phyloP scores from a whole-genome alignment of 2,329 filamentous ascomycete genomes.

The Fusarium praegraminearum region DNA sequence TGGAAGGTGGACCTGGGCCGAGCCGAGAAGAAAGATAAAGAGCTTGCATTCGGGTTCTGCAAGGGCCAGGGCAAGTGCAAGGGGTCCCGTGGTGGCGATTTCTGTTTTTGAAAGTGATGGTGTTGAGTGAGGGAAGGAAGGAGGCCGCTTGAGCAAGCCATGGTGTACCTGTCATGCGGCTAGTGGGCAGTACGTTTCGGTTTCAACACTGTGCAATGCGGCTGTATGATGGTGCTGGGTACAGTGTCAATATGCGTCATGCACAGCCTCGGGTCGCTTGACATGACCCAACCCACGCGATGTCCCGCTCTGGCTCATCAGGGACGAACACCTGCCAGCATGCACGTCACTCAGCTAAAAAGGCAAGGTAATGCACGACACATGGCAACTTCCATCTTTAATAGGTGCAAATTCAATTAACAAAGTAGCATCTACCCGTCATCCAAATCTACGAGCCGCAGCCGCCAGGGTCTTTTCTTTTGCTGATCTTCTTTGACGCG shows the following conservation, averaged over 20 bases:
- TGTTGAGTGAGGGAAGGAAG: slow-evolving; percentile 21
- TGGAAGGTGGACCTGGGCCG: not conserved
- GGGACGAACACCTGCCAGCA: slow-evolving; percentile 35
- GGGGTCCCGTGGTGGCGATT: slow-evolving; percentile 41
- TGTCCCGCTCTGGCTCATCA: slow-evolving; percentile 40
- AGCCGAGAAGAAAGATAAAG: slow-evolving; percentile 24
- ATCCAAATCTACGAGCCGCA: slow-evolving; percentile 14
- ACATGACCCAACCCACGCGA: slow-evolving; percentile 34
- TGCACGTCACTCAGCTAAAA: slow-evolving; percentile 40
- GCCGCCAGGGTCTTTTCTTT: slow-evolving; percentile 5
- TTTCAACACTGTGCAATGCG: accelerated
- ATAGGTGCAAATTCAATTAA: slow-evolving; percentile 24
- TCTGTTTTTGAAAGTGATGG: slow-evolving; percentile 29
- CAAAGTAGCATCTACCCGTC: slow-evolving; percentile 7
- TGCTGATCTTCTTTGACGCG: slow-evolving; percentile 22
- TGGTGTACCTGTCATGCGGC: slow-evolving; percentile 28
- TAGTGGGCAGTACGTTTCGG: not conserved
- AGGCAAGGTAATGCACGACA: slow-evolving; percentile 34
- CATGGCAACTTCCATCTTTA: slow-evolving; percentile 16
- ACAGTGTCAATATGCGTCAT: accelerated
- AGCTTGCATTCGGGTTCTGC: slow-evolving; percentile 20
- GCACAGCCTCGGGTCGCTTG: slow-evolving; percentile 42
- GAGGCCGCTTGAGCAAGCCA: slow-evolving; percentile 32
- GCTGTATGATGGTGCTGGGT: accelerated
- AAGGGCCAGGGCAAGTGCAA: slow-evolving; percentile 31